phyloP scores from a whole-genome alignment of 1,139 yeast species.

The Kodamaea suecica region DNA sequence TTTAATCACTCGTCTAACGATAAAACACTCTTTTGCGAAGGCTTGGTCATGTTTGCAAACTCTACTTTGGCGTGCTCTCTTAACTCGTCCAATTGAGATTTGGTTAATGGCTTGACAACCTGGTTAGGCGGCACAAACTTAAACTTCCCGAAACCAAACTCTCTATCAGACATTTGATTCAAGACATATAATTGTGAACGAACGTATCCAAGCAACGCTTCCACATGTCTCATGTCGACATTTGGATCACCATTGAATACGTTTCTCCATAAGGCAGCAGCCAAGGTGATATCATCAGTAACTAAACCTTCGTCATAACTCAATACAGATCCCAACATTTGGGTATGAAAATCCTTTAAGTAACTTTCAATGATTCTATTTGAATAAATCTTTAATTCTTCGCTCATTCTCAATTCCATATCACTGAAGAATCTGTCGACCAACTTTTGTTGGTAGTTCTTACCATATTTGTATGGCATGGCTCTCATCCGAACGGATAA shows the following conservation, averaged over 20 bases:
- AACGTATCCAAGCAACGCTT: conserved; percentile 82
- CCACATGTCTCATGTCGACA: conserved; percentile 79
- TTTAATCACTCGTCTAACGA: conserved; percentile 50
- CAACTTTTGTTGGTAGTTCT: conserved; percentile 86
- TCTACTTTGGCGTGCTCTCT: conserved; percentile 35
- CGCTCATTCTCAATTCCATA: conserved; percentile 79
- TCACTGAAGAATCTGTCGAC: conserved; percentile 88
- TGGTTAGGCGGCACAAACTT: conserved; percentile 82
- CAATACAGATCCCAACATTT: conserved; percentile 82
- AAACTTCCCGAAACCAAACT: conserved; percentile 88
- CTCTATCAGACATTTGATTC: conserved; percentile 82
- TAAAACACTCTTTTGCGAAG: conserved; percentile 61
- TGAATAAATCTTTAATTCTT: conserved; percentile 82
- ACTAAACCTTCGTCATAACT: conserved; percentile 91
- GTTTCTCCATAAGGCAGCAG: conserved; percentile 89
- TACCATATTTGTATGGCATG: conserved; percentile 85
- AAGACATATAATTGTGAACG: conserved; percentile 86
- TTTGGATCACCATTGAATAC: conserved; percentile 82
- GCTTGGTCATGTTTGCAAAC: conserved; percentile 49
- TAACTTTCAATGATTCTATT: conserved; percentile 82
- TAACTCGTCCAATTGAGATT: conserved; percentile 52
- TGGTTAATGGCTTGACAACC: conserved; percentile 68
- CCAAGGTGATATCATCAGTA: conserved; percentile 79
- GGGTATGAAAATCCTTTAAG: conserved; percentile 86
- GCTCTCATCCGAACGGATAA: conserved; percentile 93